Base-by-base conservation (phyloP, 2,329 filamentous ascomycete genomes). In the Amphichorda felina region DNA sequence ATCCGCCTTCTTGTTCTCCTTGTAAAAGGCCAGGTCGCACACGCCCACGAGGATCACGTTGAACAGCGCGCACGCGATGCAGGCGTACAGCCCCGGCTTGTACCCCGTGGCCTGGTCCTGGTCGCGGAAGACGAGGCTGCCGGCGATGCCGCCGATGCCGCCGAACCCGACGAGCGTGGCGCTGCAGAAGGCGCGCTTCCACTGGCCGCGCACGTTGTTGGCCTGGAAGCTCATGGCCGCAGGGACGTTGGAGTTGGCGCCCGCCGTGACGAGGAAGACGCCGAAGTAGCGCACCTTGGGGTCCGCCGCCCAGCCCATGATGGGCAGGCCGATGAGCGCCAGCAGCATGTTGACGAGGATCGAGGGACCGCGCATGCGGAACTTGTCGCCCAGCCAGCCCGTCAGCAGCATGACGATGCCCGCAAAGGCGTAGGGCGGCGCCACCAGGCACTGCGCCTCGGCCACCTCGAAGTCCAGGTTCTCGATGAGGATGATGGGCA, bases 181-280 rank as follows among this genome's bases (percentile, higher is more conserved):
- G 40, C 75, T 82, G 53, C 75, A 79, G 45, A 91, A 79, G 1
- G 84, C 84, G 33, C 86, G 75, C 62, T 89, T 93, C 83, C 84
- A 93, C 59, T 91, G 84, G 0, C 84, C 85, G 36, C 82, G 77
- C 49, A 93, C 80, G 57, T 93, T 93, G 60, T 89, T 91, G 29
- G 83, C 82, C 60, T 89, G 84, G 60, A 85, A 91, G 0, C 82
- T 72, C 63, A 93, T 75, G 31, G 75, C 66, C 2, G 75, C 67
- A 0, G 86, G 85, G 4, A 89, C 66, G 51, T 91, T 91, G 43
- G 78, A 72, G 55, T 87, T 87, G 43, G 79, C 76, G 7, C 82
- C 84, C 1, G 81, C 80, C 0, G 81, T 80, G n/a, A 75, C 70
- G 33, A 88, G 60, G 60, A 88, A 88, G 38, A 85, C 70, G 37